Conservation (phyloP, 2,329 filamentous ascomycete species). For the Fusarium brachygibbosum region DNA sequence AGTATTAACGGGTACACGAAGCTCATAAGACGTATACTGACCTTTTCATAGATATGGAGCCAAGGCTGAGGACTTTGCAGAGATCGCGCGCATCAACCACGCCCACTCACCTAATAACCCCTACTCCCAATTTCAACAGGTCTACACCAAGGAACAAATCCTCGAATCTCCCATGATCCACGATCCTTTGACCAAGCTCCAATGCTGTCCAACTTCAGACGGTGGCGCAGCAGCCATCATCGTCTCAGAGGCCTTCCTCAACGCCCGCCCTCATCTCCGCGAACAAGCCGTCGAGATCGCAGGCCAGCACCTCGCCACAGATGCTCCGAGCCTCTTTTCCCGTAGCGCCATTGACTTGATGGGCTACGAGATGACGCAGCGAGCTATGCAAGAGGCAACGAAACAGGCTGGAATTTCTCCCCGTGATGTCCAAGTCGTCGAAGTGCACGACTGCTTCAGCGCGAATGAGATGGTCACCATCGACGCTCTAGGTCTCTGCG, state of each 20-base stretch:
- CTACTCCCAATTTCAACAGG: slow-evolving; percentile 96
- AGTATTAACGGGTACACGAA: slow-evolving; percentile 44
- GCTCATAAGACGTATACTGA: slow-evolving; percentile 22
- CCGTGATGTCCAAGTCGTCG: slow-evolving; percentile 84
- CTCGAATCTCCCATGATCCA: slow-evolving; percentile 82
- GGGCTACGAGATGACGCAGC: slow-evolving; percentile 86
- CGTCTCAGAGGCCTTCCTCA: slow-evolving; percentile 89
- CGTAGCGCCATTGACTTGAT: slow-evolving; percentile 87
- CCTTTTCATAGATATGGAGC: slow-evolving; percentile 78
- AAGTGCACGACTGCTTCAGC: slow-evolving; percentile 97
- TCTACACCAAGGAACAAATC: slow-evolving; percentile 90
- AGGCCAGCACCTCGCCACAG: slow-evolving; percentile 88
- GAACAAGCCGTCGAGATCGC: slow-evolving; percentile 89
- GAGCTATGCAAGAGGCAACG: slow-evolving; percentile 77
- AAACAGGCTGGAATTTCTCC: slow-evolving; percentile 76
- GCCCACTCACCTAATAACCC: slow-evolving; percentile 92
- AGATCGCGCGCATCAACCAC: slow-evolving; percentile 94
- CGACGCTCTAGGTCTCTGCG: slow-evolving; percentile 84
- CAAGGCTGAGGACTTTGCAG: slow-evolving; percentile 86
- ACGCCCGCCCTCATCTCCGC: slow-evolving; percentile 84
- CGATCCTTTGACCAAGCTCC: slow-evolving; percentile 93
- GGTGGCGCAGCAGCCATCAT: slow-evolving; percentile 90
- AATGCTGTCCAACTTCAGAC: slow-evolving; percentile 97
- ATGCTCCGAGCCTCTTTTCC: slow-evolving; percentile 83
- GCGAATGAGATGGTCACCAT: slow-evolving; percentile 94